Evolutionary conservation across 78 protist species (phyloP).

Genomic region (Emiliania huxleyi): DNA sequence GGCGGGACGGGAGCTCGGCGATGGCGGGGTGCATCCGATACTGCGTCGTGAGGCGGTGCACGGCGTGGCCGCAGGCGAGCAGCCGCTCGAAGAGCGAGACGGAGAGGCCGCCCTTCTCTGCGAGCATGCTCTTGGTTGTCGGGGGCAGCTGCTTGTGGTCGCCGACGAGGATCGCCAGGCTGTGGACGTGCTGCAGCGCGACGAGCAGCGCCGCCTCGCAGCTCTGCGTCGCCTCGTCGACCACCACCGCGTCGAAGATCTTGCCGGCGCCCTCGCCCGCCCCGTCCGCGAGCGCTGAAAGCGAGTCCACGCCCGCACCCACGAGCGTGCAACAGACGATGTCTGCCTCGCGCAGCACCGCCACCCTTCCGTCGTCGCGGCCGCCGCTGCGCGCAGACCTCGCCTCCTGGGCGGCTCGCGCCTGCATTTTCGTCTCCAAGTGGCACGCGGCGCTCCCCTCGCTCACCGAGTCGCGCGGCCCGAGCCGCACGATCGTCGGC

Average conservation of each 20-base stretch:
- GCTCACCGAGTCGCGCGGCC: not conserved
- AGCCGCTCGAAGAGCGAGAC: conserved; percentile 44
- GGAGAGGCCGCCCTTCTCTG: not conserved
- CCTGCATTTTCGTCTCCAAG: too few species aligned
- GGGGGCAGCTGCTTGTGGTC: conserved; percentile 55
- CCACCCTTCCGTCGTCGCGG: not conserved
- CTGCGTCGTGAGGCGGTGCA: not conserved
- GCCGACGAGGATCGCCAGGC: conserved; percentile 29
- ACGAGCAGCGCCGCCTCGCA: not conserved
- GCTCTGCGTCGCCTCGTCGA: conserved; percentile 20
- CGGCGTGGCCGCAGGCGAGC: not conserved
- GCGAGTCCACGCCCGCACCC: not conserved
- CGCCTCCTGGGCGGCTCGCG: too few species aligned
- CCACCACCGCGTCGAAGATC: not conserved
- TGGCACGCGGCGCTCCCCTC: too few species aligned
- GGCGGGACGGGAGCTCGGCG: not conserved
- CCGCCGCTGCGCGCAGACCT: not conserved
- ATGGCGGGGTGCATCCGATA: conserved; percentile 16
- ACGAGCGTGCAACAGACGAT: not conserved
- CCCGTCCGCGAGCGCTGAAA: not conserved
- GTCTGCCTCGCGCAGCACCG: not conserved
- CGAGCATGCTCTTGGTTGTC: not conserved
- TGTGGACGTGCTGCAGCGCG: not conserved
- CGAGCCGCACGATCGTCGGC: not conserved
- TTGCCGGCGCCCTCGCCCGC: not conserved